Percentiles rank a stretch among this genome's conserved stretches.
These are phyloP conservation scores for Melanogaster broomeanus DNA, from an alignment of 768 basidiomycete genomes.

Conservation along the genomic window DNA sequence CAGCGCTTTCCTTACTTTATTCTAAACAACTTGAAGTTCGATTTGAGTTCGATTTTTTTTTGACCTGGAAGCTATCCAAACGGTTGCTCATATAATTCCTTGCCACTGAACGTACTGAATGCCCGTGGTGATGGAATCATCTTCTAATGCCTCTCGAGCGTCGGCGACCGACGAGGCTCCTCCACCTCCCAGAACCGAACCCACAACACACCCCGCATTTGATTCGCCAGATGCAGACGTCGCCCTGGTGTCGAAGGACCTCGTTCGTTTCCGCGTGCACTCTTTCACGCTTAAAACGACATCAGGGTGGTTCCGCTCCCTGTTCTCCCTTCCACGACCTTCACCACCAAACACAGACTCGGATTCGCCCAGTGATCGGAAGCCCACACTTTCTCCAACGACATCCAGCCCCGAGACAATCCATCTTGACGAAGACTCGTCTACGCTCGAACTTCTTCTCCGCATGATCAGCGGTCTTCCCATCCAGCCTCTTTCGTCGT, in stretches of 20 bases:
- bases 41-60: no score
- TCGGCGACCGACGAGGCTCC: background rate
- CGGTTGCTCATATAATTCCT: background rate
- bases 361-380: background rate
- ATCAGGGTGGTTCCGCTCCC: conserved; percentile 63
- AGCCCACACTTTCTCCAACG: conserved; percentile 9
- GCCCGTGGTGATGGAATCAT: background rate
- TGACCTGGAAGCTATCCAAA: no score
- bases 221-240: conserved; percentile 56
- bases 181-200: conserved; percentile 4
- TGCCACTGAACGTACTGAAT: background rate
- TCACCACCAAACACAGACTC: background rate
- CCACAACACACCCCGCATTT: conserved; percentile 50
- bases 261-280: conserved; percentile 57
- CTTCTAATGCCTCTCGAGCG: conserved; percentile 7
- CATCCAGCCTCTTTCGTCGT: conserved; percentile 48
- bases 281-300: conserved; percentile 62
- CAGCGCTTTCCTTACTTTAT: no score
- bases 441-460: conserved; percentile 55
- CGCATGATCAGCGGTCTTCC: conserved; percentile 64
- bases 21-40: no score
- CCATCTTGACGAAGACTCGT: conserved; percentile 57
- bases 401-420: conserved; percentile 38
- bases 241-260: conserved; percentile 52
- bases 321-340: conserved; percentile 57